A percentile compares a stretch with the other conserved stretches of the same genome.
Conservation (phyloP, 306 rosid species). For the Calophaca sinica region DNA sequence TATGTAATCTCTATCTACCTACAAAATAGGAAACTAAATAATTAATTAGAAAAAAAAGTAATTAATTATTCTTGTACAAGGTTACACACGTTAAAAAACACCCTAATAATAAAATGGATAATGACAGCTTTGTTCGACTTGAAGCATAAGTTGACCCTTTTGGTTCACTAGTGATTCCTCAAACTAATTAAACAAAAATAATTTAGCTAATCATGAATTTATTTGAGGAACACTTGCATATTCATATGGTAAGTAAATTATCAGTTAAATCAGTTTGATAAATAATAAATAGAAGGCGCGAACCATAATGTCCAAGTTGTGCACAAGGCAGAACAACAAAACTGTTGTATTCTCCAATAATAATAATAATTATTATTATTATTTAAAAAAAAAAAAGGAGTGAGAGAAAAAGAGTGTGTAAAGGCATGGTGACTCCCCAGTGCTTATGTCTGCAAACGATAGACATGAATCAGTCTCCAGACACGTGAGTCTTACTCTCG, state of each 20-base stretch:
- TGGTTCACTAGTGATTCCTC: background rate
- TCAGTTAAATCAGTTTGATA: slow-evolving; percentile 20
- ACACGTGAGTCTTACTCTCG: slow-evolving; percentile 65
- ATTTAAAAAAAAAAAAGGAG: background rate
- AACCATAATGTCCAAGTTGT: slow-evolving; percentile 12
- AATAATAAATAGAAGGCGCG: slow-evolving; percentile 14
- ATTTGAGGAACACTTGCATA: slow-evolving; percentile 27
- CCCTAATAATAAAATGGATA: background rate
- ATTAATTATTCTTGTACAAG: no score
- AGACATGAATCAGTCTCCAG: slow-evolving; percentile 68
- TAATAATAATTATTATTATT: background rate
- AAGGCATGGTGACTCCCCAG: slow-evolving; percentile 18
- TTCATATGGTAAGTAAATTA: slow-evolving; percentile 13
- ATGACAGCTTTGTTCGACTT: background rate
- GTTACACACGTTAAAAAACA: no score
- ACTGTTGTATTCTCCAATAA: slow-evolving; percentile 18
- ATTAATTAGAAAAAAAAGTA: no score
- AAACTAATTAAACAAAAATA: slow-evolving; percentile 29
- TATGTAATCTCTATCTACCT: no score
- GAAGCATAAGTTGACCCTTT: slow-evolving; percentile 30
- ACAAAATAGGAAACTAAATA: no score
- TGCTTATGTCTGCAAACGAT: slow-evolving; percentile 35
- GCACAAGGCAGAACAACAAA: slow-evolving; percentile 31
- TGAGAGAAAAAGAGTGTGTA: background rate
- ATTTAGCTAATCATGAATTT: slow-evolving; percentile 34